Conservation (phyloP, 1,139 yeast species). For the Candida sp. region DNA sequence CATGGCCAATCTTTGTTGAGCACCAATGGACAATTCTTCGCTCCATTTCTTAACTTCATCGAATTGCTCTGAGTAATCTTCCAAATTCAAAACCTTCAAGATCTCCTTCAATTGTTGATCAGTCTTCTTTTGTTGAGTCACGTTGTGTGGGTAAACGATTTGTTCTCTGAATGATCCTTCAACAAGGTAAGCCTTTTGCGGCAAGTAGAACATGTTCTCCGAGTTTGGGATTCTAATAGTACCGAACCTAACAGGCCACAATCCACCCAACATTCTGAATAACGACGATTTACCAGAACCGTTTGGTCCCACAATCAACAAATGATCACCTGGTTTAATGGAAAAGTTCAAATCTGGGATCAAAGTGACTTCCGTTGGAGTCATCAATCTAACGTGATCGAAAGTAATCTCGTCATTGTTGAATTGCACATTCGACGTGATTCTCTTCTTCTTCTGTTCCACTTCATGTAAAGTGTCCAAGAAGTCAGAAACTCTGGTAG, state of each 20-base stretch:
- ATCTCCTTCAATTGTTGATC: conserved; percentile 70
- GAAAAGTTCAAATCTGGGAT: conserved; percentile 70
- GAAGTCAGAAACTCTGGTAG: conserved; percentile 75
- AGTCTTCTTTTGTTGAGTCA: conserved; percentile 58
- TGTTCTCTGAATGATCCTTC: conserved; percentile 81
- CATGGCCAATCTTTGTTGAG: conserved; percentile 94
- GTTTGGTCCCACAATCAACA: conserved; percentile 92
- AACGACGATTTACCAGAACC: conserved; percentile 96
- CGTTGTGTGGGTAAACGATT: conserved; percentile 82
- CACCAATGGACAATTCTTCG: conserved; percentile 88
- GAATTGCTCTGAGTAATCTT: conserved; percentile 54
- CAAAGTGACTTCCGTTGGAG: conserved; percentile 84
- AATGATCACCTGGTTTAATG: conserved; percentile 81
- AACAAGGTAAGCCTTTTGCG: conserved; percentile 90
- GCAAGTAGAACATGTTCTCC: conserved; percentile 82
- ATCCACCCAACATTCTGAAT: conserved; percentile 88
- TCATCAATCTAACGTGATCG: conserved; percentile 73
- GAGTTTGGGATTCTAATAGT: conserved; percentile 68
- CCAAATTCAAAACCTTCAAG: conserved; percentile 61
- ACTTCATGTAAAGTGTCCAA: conserved; percentile 66
- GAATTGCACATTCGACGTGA: conserved; percentile 36
- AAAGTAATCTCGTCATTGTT: conserved; percentile 73
- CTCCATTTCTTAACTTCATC: conserved; percentile 82
- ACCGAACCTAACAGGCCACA: conserved; percentile 85
- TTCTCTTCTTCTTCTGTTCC: conserved; percentile 26